These are phyloP conservation scores for Colletotrichum truncatum DNA, from an alignment of 2,329 filamentous ascomycete genomes.

Conservation along the genomic window DNA sequence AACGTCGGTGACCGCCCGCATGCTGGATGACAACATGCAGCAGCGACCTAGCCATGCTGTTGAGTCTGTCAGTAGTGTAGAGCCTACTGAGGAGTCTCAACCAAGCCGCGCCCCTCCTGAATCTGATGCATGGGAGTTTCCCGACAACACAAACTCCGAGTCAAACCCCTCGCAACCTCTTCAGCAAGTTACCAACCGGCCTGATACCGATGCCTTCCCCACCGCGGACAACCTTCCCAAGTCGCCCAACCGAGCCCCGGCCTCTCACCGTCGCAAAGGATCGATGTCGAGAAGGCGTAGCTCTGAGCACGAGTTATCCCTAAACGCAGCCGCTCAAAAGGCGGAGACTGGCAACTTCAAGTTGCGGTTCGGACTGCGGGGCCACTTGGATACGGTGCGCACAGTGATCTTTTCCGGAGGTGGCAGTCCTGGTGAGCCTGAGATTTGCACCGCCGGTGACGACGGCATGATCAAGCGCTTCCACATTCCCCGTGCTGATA, in stretches of 20 bases:
- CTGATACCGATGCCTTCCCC: slow-evolving; percentile 89
- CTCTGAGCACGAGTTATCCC: slow-evolving; percentile 70
- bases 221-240: slow-evolving; percentile 82
- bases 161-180: slow-evolving; percentile 52
- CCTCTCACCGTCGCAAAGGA: slow-evolving; percentile 81
- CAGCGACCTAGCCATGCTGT: slow-evolving; percentile 47
- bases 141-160: slow-evolving; percentile 76
- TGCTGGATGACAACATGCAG: slow-evolving; percentile 43
- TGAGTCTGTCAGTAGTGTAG: slow-evolving; percentile 48
- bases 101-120: slow-evolving; percentile 55
- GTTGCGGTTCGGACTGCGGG: slow-evolving; percentile 88
- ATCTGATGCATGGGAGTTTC: slow-evolving; percentile 91
- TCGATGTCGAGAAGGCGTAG: slow-evolving; percentile 79
- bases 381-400: slow-evolving; percentile 92
- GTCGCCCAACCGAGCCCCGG: slow-evolving; percentile 76
- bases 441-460: slow-evolving; percentile 95
- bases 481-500: slow-evolving; percentile 87
- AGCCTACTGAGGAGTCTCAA: slow-evolving; percentile 51
- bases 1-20: slow-evolving; percentile 34
- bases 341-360: slow-evolving; percentile 84
- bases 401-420: slow-evolving; percentile 97
- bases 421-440: slow-evolving; percentile 92
- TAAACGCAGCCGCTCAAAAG: slow-evolving; percentile 62
- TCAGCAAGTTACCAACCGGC: slow-evolving; percentile 67
- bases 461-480: slow-evolving; percentile 97